These are phyloP conservation scores for Cercophora scortea DNA, from an alignment of 495 filamentous ascomycete species.

Conservation along the genomic window DNA sequence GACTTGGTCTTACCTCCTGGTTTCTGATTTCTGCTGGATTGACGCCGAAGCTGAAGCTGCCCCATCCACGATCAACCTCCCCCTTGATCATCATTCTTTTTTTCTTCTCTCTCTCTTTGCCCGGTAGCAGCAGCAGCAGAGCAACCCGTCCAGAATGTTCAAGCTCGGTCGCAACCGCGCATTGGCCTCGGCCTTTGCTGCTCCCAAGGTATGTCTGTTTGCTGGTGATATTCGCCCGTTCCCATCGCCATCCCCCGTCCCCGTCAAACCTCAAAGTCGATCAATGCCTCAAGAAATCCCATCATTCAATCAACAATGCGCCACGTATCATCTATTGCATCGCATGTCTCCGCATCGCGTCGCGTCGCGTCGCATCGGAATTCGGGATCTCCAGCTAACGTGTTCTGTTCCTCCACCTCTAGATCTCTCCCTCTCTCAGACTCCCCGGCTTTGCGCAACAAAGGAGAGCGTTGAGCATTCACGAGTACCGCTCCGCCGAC, in stretches of 20 bases:
- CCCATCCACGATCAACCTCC: no score
- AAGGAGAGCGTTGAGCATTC: constrained; percentile 80
- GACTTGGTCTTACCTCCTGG: no score
- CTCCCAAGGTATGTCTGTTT: constrained; percentile 32
- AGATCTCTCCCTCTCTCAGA: constrained; percentile 34
- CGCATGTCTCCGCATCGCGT: not conserved
- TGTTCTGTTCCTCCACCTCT: constrained; percentile 1
- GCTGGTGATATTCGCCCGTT: no score
- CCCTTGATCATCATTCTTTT: not conserved
- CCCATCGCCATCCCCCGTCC: no score
- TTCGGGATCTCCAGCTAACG: not conserved
- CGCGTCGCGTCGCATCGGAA: not conserved
- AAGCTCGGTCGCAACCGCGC: constrained; percentile 40
- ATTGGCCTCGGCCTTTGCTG: constrained; percentile 40
- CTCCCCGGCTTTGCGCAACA: constrained; percentile 42
- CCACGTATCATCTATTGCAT: not conserved
- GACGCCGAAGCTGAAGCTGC: no score
- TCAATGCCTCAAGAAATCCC: no score
- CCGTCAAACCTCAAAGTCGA: no score
- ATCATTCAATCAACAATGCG: no score
- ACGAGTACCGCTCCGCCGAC: constrained; percentile 92
- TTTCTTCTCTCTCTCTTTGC: not conserved
- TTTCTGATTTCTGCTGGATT: no score
- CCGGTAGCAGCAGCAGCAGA: not conserved
- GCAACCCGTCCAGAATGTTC: constrained; percentile 30